Percentiles rank a stretch among this genome's conserved stretches.
Conservation (phyloP, 208 protist genomes). For the Acanthamoeba triangularis region DNA sequence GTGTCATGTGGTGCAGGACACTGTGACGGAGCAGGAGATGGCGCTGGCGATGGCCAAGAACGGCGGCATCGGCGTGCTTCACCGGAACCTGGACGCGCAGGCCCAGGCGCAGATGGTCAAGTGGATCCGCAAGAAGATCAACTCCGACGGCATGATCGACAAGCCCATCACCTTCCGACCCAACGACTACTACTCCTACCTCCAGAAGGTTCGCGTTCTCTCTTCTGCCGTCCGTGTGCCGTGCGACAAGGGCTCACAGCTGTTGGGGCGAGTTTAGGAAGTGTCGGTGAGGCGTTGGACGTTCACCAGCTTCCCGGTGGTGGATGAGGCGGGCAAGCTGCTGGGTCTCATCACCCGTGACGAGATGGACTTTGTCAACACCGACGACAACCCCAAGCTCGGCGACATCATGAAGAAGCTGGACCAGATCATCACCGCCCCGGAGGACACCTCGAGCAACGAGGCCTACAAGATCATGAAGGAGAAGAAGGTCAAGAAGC, state of each 20-base stretch:
- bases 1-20: constrained; percentile 94
- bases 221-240: too few relatives aligned
- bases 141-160: constrained; percentile 73
- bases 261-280: not conserved
- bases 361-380: constrained; percentile 60
- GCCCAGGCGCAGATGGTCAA: constrained; percentile 96
- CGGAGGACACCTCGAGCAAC: not conserved
- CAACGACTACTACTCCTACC: constrained; percentile 46
- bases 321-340: not conserved
- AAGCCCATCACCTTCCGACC: constrained; percentile 67
- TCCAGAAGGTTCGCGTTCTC: not conserved
- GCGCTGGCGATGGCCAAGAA: constrained; percentile 94
- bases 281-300: not conserved
- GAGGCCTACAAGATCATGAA: constrained; percentile 95
- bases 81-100: constrained; percentile 96
- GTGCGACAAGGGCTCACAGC: not conserved
- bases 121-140: constrained; percentile 69
- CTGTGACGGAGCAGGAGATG: constrained; percentile 97
- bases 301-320: constrained; percentile 81
- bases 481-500: constrained; percentile 94
- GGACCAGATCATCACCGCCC: constrained; percentile 40
- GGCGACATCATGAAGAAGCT: constrained; percentile 95
- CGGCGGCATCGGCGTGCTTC: constrained; percentile 97
- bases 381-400: constrained; percentile 89
- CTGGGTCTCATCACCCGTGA: constrained; percentile 13